Evolutionary conservation across 2,329 filamentous ascomycete species (phyloP).

Genomic region (Lasiodiplodia theobromae): DNA sequence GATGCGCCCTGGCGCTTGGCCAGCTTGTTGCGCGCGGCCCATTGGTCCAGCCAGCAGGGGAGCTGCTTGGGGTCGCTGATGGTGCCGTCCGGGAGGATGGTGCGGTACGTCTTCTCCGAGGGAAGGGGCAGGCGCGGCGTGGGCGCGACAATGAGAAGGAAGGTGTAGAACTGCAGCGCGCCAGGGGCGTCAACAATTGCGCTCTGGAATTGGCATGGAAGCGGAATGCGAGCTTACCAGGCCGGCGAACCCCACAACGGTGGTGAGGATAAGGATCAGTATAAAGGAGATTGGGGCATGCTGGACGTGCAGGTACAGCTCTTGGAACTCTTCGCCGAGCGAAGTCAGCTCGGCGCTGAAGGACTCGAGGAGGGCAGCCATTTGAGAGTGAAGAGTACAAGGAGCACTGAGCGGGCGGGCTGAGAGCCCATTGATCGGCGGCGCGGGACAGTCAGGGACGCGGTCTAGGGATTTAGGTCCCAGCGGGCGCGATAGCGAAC

Average conservation of each 20-base stretch:
- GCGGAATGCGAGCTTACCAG: constrained; percentile 27
- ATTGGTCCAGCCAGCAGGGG: constrained; percentile 88
- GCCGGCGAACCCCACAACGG: constrained; percentile 23
- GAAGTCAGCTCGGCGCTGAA: constrained; percentile 19
- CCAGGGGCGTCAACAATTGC: not conserved
- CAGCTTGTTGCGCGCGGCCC: constrained; percentile 64
- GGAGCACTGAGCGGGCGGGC: constrained; percentile 14
- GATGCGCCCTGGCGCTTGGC: constrained; percentile 42
- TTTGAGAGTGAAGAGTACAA: constrained; percentile 11
- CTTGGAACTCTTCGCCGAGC: not conserved
- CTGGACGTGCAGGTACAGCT: constrained; percentile 23
- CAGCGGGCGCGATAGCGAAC: not conserved
- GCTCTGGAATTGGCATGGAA: constrained; percentile 17
- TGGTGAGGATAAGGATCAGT: constrained; percentile 22
- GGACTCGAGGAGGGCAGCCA: constrained; percentile 17
- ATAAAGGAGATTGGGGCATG: constrained; percentile 27
- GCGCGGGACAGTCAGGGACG: not conserved
- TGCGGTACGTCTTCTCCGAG: constrained; percentile 87
- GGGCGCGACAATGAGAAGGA: constrained; percentile 79
- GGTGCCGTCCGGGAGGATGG: constrained; percentile 70
- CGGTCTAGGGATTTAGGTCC: not conserved
- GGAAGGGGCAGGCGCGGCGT: constrained; percentile 75
- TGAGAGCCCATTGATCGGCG: constrained; percentile 28
- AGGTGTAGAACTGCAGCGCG: constrained; percentile 65
- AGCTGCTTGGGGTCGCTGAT: constrained; percentile 64